Base-by-base conservation (phyloP, 1,284 basidiomycete species). In the Phlebopus sp. region DNA sequence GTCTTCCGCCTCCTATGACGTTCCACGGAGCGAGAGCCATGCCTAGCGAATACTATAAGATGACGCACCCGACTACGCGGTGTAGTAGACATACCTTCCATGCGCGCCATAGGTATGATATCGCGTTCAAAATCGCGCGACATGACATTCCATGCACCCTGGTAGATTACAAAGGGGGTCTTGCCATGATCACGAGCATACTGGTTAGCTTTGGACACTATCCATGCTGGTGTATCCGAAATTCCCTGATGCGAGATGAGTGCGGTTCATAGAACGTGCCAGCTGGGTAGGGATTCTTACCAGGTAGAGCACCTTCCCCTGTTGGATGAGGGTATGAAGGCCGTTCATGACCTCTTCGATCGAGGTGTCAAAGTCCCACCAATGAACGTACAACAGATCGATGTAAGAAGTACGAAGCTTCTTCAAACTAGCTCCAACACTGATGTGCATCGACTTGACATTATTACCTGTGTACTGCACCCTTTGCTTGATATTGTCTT, bases 351-450 rank as follows among this genome's bases (percentile, higher is more conserved):
- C 65, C 56, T 83, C 79, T 53, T 78, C 75, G 47, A 82, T 63
- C 35, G 69, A 71, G 10, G 79, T 79, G 10, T 71, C 67, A 50
- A 56, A 79, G 58, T 79, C 76, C 74, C 74, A 78, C 70, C 13
- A 29, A 29, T 29, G 27, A 29, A 80, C 59, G 60, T 81, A 81
- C 23, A 76, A 58, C 19, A 78, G 66, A 52, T 79, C 77, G 56
- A 79, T 72, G 53, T 81, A 84, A 32, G 61, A 56, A 10, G 81
- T 83, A 19, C 78, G 70, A 6, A 83, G 70, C 56, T 80, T 82
- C 61, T 77, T 75, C 47, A 83, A 68, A 18, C 75, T 77, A 2
- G 59, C 71, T 21, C 69, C 66, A 31, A 81, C 64, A 36, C 72
- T 73, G 31, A 74, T 36, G 45, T 72, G 69, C 50, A 81, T 47